Evolutionary conservation across 2,329 filamentous ascomycete genomes (phyloP), one percentile per base, ranked within the genome.

Genomic region (Aspergillus latus): DNA sequence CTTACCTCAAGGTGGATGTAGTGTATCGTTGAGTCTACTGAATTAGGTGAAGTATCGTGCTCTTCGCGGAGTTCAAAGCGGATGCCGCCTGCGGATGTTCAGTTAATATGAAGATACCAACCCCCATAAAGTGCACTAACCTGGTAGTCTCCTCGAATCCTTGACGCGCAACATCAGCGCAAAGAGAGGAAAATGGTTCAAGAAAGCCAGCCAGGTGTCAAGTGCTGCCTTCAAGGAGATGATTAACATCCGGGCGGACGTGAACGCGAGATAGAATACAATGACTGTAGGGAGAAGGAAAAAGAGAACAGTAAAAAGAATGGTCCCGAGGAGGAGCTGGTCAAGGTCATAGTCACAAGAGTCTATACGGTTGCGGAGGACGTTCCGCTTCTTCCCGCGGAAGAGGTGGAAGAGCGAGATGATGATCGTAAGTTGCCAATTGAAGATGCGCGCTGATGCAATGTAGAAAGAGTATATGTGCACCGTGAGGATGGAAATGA

Each of bases 391-490:
- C 78, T 97, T 97, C 57, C 94, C 95, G 32, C 93, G 90, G 71
- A 99, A 99, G 8, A 99, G 86, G 72, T 99, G 95, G 74, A 99
- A 99, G n/a, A 99, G 85, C 9, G 93, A 97, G 62, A 93, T 88
- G 62, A 99, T 88, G 60, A 99, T 97, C 3, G 89, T 96, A 59
- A 99, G 86, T 75, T 99, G 94, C 94, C 94, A 99, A 76, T 97
- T 92, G 74, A 93, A 99, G 67, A 99, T 97, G 50, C 94, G 88
- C 2, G 94, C 94, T 7, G 92, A 96, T 13, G 95, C 93, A 56
- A 97, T 88, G 74, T 99, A 99, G 73, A 99, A 99, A 1, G 89
- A 96, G 78, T 97, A 96, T 54, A 99, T 97, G 74, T 99, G 94
- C 36, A 99, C 79, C 1, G 95, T 99, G 58, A 97, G 80, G 46